phyloP scores from a whole-genome alignment of 306 rosid species.

The Glycine tomentella region DNA sequence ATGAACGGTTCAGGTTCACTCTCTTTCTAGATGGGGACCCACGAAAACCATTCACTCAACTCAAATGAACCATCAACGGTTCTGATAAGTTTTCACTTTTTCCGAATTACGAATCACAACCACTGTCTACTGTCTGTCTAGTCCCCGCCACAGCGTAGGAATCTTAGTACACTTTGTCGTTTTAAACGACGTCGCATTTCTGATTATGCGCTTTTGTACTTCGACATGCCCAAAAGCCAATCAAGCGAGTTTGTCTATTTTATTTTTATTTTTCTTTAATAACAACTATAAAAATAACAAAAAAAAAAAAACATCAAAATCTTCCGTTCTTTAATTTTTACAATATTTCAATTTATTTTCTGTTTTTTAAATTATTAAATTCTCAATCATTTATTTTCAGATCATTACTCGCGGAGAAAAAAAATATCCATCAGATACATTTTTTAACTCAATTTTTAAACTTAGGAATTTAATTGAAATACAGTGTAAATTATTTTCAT shows the following conservation, averaged over 20 bases:
- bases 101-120: not conserved
- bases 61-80: not conserved
- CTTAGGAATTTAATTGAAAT: not conserved
- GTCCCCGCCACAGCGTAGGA: conserved; percentile 1
- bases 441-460: not conserved
- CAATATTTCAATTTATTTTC: not conserved
- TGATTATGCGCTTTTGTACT: not conserved
- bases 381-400: too few species aligned
- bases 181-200: conserved; percentile 28
- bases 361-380: not conserved
- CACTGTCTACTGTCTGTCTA: not conserved
- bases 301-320: conserved; percentile 6
- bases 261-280: not conserved
- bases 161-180: conserved; percentile 13
- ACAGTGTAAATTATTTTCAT: not conserved
- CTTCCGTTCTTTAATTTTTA: not conserved
- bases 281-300: not conserved
- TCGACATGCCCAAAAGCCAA: not conserved
- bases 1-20: conserved; percentile 28
- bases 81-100: conserved; percentile 28
- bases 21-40: conserved; percentile 11
- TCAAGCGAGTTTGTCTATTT: not conserved
- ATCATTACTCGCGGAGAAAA: not conserved
- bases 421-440: too few species aligned
- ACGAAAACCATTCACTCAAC: not conserved